A percentile compares a stretch with the other conserved stretches of the same genome.
phyloP scores from a whole-genome alignment of 1,284 basidiomycete species.

The Pholiota adiposa region DNA sequence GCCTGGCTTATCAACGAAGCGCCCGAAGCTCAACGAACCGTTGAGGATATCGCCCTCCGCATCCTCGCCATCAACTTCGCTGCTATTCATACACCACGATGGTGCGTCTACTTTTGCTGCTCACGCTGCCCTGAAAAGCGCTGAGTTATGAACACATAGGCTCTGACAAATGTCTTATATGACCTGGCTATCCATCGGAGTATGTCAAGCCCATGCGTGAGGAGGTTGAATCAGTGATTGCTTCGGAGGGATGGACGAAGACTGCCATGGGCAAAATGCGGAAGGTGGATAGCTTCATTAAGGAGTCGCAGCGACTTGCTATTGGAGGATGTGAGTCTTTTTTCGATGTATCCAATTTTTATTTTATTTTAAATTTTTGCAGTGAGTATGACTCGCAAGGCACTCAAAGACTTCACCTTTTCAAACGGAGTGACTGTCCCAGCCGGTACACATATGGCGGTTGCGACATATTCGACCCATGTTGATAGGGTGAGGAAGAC shows the following conservation, averaged over 20 bases:
- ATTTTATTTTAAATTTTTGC: neutral
- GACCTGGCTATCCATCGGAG: slow-evolving; percentile 43
- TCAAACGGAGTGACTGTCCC: slow-evolving; percentile 34
- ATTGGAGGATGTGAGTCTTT: slow-evolving; percentile 11
- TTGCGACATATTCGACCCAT: slow-evolving; percentile 18
- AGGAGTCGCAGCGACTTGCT: slow-evolving; percentile 25
- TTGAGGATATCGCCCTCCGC: slow-evolving; percentile 33
- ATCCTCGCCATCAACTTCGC: slow-evolving; percentile 39
- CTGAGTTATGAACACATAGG: slow-evolving; percentile 31
- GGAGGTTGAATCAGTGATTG: slow-evolving; percentile 41
- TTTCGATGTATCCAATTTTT: neutral
- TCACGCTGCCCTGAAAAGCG: slow-evolving; percentile 19
- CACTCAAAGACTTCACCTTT: slow-evolving; percentile 30
- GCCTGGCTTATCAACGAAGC: slow-evolving; percentile 38
- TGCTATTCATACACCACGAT: slow-evolving; percentile 33
- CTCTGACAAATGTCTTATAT: slow-evolving; percentile 40
- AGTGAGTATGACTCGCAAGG: slow-evolving; percentile 24
- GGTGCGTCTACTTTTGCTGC: slow-evolving; percentile 6
- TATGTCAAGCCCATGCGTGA: slow-evolving; percentile 43
- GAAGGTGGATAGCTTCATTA: slow-evolving; percentile 28
- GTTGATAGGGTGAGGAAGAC: slow-evolving; percentile 10
- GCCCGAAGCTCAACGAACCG: slow-evolving; percentile 36
- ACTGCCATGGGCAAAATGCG: slow-evolving; percentile 30
- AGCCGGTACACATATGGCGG: slow-evolving; percentile 26
- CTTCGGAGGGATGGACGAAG: slow-evolving; percentile 46